Conservation (phyloP, 2,329 filamentous ascomycete genomes). For the Diaporthe citri region DNA sequence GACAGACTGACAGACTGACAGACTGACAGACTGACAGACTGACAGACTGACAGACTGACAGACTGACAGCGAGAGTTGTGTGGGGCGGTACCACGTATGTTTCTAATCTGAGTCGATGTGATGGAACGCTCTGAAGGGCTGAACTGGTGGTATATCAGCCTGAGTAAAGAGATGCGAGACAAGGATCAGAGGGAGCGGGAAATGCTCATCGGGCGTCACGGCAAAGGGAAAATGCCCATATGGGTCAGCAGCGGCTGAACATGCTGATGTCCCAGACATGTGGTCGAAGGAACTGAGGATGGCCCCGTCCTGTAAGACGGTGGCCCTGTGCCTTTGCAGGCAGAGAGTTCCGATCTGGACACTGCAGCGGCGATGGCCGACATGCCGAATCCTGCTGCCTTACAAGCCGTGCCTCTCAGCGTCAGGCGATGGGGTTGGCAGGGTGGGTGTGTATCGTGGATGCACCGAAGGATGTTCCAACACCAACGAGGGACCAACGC, state of each 20-base stretch:
- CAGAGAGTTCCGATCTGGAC: slow-evolving; percentile 12
- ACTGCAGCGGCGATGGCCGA: slow-evolving; percentile 8
- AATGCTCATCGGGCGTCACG: slow-evolving; percentile 6
- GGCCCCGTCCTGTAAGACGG: background rate
- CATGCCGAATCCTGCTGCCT: slow-evolving; percentile 28
- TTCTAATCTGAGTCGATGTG: slow-evolving; percentile 27
- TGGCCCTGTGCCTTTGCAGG: background rate
- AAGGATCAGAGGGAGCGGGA: slow-evolving; percentile 24
- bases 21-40: background rate
- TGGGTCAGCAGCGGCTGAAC: slow-evolving; percentile 29
- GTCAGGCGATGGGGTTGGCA: background rate
- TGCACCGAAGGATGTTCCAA: slow-evolving; percentile 23
- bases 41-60: background rate
- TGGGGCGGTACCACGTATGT: slow-evolving; percentile 10
- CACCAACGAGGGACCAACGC: background rate
- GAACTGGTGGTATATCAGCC: slow-evolving; percentile 1
- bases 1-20: background rate
- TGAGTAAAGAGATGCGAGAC: background rate
- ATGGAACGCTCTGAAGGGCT: slow-evolving; percentile 29
- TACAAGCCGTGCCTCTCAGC: background rate
- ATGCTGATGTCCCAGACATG: slow-evolving; percentile 27
- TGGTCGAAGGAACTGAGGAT: slow-evolving; percentile 13
- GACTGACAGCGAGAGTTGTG: background rate
- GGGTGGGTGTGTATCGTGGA: slow-evolving; percentile 5
- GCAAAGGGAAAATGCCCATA: slow-evolving; percentile 18